Evolutionary conservation across 176 grass and related monocot species (phyloP).

Genomic region (Chrysopogon serrulatus): DNA sequence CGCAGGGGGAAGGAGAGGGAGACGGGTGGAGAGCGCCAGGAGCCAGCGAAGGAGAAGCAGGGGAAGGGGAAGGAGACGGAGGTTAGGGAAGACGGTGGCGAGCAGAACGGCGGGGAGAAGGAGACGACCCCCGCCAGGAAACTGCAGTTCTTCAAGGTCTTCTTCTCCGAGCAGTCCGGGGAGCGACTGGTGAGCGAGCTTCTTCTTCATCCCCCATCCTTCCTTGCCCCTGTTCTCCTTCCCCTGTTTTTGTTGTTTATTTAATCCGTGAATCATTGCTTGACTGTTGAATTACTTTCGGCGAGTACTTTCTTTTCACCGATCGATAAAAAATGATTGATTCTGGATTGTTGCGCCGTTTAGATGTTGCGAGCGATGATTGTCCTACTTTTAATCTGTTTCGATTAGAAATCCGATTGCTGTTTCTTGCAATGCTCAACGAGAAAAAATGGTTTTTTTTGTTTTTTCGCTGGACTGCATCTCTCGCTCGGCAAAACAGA

Average conservation of each 20-base stretch:
- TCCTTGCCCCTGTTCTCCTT: background rate
- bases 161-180: slow-evolving; percentile 17
- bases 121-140: no score
- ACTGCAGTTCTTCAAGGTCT: slow-evolving; percentile 54
- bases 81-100: background rate
- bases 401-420: background rate
- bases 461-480: no score
- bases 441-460: background rate
- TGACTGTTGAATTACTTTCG: background rate
- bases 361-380: background rate
- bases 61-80: background rate
- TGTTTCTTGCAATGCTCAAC: background rate
- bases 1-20: background rate
- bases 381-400: background rate
- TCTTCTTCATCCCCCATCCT: background rate
- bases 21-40: background rate
- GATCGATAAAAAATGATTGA: background rate
- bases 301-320: background rate
- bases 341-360: background rate
- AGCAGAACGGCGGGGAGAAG: background rate
- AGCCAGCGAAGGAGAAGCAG: background rate
- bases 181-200: slow-evolving; percentile 41
- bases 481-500: no score
- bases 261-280: background rate
- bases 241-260: background rate